Evolutionary conservation across 805 yeast genomes (phyloP), one percentile per base, ranked within the genome.

Genomic region (Candida coleopterorum): DNA sequence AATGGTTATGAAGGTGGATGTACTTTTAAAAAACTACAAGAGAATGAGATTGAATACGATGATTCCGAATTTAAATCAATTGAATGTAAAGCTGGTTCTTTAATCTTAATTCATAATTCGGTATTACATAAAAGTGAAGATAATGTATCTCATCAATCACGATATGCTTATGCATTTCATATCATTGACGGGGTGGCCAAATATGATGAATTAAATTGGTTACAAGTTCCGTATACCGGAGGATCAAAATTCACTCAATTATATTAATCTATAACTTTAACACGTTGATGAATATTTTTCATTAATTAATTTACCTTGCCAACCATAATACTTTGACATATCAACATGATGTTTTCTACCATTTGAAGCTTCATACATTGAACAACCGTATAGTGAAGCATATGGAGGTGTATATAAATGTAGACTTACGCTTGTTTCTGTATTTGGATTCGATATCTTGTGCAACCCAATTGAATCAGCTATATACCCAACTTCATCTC

Each of bases 81-180:
- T 4, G 76, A 72, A 40, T 83, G 89, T 42, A 75, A 79, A 15
- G 85, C 85, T 2, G 93, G 93, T 0, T 70, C 84, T 1, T 60
- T 85, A 47, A 77, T 85, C 1, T 61, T 84, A 44, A 85, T 85
- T 35, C 80, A 85, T 52, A 81, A 83, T 45, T 66, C 79, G 0
- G 84, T 84, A 3, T 54, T 85, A 16, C 94, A 85, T 53, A 79
- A 81, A 55, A 79, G 87, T 3, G 85, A 77, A 45, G 62, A 63
- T 36, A 85, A 85, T 51, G 34, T 49, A 1, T 75, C 84, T 9
- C 45, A 46, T 4, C 66, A 64, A 39, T 78, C 86, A 8, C 67
- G 94, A 43, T 82, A 68, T 50, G 93, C 88, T 0, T 85, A 83
- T 56, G 81, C 93, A 0, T 85, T 85, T 58, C 94, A 85, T 52